A percentile compares a stretch with the other conserved stretches of the same genome.
phyloP scores from a whole-genome alignment of 1,139 yeast genomes.

The Debaryomyces singareniensis region DNA sequence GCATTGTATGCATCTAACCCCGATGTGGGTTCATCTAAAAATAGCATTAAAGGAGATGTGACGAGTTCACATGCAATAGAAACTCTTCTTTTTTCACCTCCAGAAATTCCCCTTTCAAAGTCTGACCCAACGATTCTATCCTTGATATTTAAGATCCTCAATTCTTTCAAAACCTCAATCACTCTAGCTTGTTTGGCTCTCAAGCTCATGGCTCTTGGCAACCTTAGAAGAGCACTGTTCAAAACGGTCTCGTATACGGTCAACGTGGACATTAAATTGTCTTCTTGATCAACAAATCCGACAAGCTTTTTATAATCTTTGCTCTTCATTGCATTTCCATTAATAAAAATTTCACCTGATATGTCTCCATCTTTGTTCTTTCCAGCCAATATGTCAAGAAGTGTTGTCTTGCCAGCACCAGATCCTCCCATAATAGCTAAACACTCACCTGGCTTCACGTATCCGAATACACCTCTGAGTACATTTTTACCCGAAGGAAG shows the following conservation, averaged over 20 bases:
- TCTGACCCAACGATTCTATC: conserved; percentile 88
- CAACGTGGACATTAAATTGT: conserved; percentile 80
- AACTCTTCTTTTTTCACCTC: conserved; percentile 87
- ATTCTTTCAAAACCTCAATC: conserved; percentile 74
- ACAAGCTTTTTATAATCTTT: conserved; percentile 57
- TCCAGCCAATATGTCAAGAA: conserved; percentile 83
- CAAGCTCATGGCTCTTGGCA: conserved; percentile 74
- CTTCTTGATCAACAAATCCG: conserved; percentile 98
- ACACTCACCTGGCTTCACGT: conserved; percentile 81
- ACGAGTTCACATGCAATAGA: conserved; percentile 88
- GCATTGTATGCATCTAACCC: conserved; percentile 95
- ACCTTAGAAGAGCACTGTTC: conserved; percentile 80
- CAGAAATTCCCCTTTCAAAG: conserved; percentile 87
- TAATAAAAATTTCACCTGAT: conserved; percentile 62
- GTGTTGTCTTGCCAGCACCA: conserved; percentile 95
- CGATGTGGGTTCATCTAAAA: conserved; percentile 88
- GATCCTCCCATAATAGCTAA: conserved; percentile 98
- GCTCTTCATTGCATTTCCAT: conserved; percentile 48
- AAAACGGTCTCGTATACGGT: conserved; percentile 94
- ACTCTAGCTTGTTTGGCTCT: conserved; percentile 74
- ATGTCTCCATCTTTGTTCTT: conserved; percentile 74
- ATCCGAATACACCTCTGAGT: conserved; percentile 61
- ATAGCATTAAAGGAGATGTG: conserved; percentile 75
- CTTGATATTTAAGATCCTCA: conserved; percentile 75
- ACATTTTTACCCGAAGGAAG: conserved; percentile 48